Evolutionary conservation across 148 eudicot genomes (phyloP).

Genomic region (Chenopodium suecicum): DNA sequence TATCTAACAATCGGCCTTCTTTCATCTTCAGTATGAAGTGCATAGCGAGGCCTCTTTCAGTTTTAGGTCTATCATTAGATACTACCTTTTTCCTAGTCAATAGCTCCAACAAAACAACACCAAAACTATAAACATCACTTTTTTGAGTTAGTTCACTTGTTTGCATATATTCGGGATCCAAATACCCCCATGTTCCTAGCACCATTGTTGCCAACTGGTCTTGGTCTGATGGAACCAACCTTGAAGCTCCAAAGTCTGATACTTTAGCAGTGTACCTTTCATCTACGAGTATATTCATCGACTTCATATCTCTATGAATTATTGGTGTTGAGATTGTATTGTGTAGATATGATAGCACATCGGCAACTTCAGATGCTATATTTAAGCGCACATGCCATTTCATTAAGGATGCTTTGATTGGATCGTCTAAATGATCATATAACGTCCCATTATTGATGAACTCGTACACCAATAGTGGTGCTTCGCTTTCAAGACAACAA

Average conservation of each 20-base stretch:
- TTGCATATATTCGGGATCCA: conserved; percentile 30
- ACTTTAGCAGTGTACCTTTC: conserved; percentile 28
- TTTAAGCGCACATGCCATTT: no score
- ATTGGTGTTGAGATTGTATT: no score
- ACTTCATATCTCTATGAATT: conserved; percentile 19
- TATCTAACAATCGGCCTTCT: conserved; percentile 1
- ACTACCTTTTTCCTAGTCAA: conserved; percentile 18
- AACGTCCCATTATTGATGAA: no score
- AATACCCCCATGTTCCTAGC: conserved; percentile 30
- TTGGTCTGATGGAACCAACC: conserved; percentile 20
- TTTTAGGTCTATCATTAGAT: conserved; percentile 17
- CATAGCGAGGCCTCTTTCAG: conserved; percentile 20
- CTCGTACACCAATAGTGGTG: no score
- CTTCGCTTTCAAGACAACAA: no score
- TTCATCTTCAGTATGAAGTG: conserved; percentile 22
- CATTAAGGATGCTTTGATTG: no score
- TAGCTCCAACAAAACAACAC: conserved; percentile 23
- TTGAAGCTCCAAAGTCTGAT: conserved; percentile 31
- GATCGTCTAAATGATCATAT: no score
- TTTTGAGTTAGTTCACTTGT: conserved; percentile 27
- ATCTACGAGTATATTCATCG: conserved; percentile 26
- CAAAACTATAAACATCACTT: conserved; percentile 10
- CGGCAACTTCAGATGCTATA: no score
- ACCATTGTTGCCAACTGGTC: conserved; percentile 27
- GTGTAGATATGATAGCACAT: no score